Conservation (phyloP, 176 grass and related monocot genomes). For the Canna indica region DNA sequence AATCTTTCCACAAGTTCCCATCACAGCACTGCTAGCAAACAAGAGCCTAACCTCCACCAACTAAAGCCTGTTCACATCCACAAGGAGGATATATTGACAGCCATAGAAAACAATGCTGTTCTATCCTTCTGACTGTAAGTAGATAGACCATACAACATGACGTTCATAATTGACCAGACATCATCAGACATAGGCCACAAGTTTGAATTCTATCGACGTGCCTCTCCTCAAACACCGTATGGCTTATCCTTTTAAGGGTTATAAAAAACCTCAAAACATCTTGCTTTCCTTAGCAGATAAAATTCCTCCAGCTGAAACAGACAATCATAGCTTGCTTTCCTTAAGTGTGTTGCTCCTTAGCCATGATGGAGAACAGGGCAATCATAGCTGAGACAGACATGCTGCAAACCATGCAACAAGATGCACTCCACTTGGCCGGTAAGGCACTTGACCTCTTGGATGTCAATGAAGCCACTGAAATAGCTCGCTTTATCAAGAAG, state of each 20-base stretch:
- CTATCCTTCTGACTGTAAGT: not conserved
- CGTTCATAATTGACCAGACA: too few relatives aligned
- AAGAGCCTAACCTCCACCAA: not conserved
- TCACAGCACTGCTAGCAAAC: not conserved
- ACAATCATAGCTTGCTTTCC: too few relatives aligned
- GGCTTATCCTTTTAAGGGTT: not conserved
- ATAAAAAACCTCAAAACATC: not conserved
- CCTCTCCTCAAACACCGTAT: not conserved
- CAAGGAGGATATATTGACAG: not conserved
- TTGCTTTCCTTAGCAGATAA: not conserved
- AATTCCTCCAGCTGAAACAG: not conserved
- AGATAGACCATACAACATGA: too few relatives aligned
- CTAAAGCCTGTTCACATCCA: not conserved
- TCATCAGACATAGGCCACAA: not conserved
- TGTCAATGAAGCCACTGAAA: conserved; percentile 30
- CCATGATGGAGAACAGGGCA: conserved; percentile 49
- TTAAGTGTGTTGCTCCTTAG: too few relatives aligned
- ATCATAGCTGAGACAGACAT: conserved; percentile 53
- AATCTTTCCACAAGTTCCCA: not conserved
- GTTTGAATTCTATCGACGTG: not conserved
- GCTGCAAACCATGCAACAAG: conserved; percentile 31
- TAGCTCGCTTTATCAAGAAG: conserved; percentile 52
- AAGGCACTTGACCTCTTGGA: conserved; percentile 51
- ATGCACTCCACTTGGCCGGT: conserved; percentile 39
- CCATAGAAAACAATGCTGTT: not conserved